Conservation (phyloP, 1,284 basidiomycete genomes). For the Calocybe gambosa region DNA sequence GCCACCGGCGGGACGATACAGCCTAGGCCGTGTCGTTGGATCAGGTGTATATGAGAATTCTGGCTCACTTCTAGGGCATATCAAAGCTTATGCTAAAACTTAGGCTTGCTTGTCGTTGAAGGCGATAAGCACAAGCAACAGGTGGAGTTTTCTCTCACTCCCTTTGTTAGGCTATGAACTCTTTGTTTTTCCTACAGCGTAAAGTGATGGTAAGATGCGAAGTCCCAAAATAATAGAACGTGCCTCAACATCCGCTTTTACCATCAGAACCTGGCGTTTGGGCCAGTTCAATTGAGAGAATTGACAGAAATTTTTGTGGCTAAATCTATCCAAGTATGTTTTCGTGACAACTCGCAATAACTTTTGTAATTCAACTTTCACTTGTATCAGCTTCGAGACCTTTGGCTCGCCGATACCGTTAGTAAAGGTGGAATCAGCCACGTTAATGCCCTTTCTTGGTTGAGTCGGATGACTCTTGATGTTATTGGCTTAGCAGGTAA, state of each 20-base stretch:
- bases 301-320: conserved; percentile 48
- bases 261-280: conserved; percentile 54
- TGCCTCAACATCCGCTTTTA: no score
- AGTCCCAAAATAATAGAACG: no score
- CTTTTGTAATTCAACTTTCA: not conserved
- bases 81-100: not conserved
- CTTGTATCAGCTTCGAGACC: conserved; percentile 35
- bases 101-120: conserved; percentile 40
- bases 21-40: conserved; percentile 37
- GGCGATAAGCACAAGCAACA: conserved; percentile 44
- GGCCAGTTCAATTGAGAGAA: conserved; percentile 47
- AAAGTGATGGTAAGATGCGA: conserved; percentile 31
- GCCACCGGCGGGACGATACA: conserved; percentile 28
- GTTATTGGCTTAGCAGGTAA: conserved; percentile 63
- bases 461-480: conserved; percentile 57
- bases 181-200: conserved; percentile 22
- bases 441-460: conserved; percentile 48
- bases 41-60: conserved; percentile 28
- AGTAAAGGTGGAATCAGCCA: conserved; percentile 23
- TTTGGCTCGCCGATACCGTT: conserved; percentile 31
- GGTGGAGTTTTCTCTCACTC: no score
- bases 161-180: not conserved
- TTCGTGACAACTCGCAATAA: no score
- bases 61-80: not conserved
- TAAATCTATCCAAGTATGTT: conserved; percentile 41